Evolutionary conservation across 805 yeast species (phyloP), one percentile per base, ranked within the genome.

Genomic region (Candida endomychidarum): DNA sequence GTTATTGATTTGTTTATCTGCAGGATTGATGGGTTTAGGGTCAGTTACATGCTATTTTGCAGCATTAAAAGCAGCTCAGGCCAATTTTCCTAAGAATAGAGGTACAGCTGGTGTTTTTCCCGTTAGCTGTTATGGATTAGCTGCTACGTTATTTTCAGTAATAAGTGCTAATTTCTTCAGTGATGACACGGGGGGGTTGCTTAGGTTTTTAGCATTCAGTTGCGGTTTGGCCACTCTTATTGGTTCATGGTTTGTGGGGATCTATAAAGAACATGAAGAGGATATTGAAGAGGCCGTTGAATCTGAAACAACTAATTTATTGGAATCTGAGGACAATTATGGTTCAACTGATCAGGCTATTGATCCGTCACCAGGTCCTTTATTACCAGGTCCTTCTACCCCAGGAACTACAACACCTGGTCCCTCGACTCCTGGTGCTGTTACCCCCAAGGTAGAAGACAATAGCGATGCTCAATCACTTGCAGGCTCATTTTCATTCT

Each of bases 101-200:
- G 93, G 88, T 16, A 67, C 79, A 5, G 88, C 88, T 2, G 81
- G 81, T 14, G 81, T 86, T 0, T 64, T 77, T 30, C 86, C 87
- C 2, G 83, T 81, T 3, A 74, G 86, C 10, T 68, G 80, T 1
- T 85, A 78, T 57, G 95, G 91, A 0, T 60, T 85, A 29, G 77
- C 88, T 5, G 89, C 91, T 3, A 68, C 85, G 28, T 48, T 82
- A 14, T 82, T 80, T 52, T 78, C 87, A 2, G 56, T 74, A 2
- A 50, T 82, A 3, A 75, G 86, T 10, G 78, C 84, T 0, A 50
- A 60, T 5, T 67, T 74, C 37, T 84, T 76, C 48, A 57, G 61
- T 6, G 77, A 71, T 22, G 60, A 82, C 47, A 73, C 86, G 1
- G 74, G 70, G 5, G 78, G 77, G 0, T 66, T 83, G 2, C 64